Evolutionary conservation across 495 filamentous ascomycete genomes (phyloP).

Genomic region (Xylaria palmicola): DNA sequence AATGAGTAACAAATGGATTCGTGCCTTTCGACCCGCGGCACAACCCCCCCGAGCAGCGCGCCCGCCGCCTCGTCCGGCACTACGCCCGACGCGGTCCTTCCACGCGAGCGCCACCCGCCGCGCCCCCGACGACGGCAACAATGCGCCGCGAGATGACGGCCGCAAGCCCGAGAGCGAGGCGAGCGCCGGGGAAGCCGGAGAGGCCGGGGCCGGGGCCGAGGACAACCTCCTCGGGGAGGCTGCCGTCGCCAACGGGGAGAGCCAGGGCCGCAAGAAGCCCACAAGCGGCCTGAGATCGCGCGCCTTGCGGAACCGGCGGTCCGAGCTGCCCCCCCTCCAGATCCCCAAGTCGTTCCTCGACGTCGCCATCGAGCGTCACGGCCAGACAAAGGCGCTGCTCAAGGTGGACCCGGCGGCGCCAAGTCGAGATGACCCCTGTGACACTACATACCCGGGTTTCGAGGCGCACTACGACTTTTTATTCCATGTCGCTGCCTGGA

Average conservation of each 20-base stretch:
- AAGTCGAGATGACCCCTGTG: background rate
- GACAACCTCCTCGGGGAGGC: conserved; percentile 22
- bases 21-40: conserved; percentile 38
- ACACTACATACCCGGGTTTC: background rate
- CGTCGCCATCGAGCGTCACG: conserved; percentile 28
- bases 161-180: conserved; percentile 25
- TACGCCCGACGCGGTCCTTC: conserved; percentile 36
- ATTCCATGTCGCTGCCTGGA: conserved; percentile 16
- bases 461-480: background rate
- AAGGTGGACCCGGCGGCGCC: conserved; percentile 3
- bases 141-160: conserved; percentile 19
- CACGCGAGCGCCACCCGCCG: conserved; percentile 29
- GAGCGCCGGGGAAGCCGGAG: background rate
- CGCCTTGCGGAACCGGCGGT: conserved; percentile 35
- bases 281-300: conserved; percentile 36
- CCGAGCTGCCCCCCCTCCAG: conserved; percentile 41
- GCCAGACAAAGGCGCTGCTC: conserved; percentile 6
- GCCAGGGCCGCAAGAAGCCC: conserved; percentile 19
- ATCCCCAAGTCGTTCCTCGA: conserved; percentile 47
- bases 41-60: conserved; percentile 30
- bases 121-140: conserved; percentile 32
- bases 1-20: conserved; percentile 41
- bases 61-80: conserved; percentile 8
- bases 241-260: conserved; percentile 14
- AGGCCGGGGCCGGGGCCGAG: background rate